phyloP scores from a whole-genome alignment of 768 basidiomycete species.

The Hortiboletus flavorubellus region DNA sequence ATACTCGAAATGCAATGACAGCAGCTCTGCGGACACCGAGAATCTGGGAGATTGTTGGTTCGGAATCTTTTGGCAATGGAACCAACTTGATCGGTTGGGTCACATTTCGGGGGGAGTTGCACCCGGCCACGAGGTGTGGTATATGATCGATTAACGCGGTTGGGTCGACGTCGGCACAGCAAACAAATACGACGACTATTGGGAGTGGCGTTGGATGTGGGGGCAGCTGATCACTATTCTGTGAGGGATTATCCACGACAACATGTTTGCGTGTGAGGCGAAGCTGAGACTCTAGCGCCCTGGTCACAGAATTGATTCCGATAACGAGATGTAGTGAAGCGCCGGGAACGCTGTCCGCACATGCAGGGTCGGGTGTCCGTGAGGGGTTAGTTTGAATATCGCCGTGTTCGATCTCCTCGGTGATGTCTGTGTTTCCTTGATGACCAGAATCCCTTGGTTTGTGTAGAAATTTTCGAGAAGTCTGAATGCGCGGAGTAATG shows the following conservation, averaged over 20 bases:
- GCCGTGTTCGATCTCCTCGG: slow-evolving; percentile 1
- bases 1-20: slow-evolving; percentile 64
- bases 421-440: slow-evolving; percentile 29
- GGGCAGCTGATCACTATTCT: neutral
- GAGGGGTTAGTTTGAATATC: neutral
- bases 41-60: slow-evolving; percentile 52
- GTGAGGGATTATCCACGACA: neutral
- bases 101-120: slow-evolving; percentile 46
- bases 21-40: slow-evolving; percentile 68
- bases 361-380: neutral
- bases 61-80: slow-evolving; percentile 65
- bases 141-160: slow-evolving; percentile 69
- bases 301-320: slow-evolving; percentile 84
- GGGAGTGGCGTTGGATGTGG: slow-evolving; percentile 7
- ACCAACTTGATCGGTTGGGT: slow-evolving; percentile 50
- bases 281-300: slow-evolving; percentile 61
- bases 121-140: slow-evolving; percentile 72
- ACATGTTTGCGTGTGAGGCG: slow-evolving; percentile 24
- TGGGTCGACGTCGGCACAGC: slow-evolving; percentile 73
- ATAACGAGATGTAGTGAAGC: slow-evolving; percentile 42
- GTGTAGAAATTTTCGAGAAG: slow-evolving; percentile 15
- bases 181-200: slow-evolving; percentile 55
- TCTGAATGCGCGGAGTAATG: slow-evolving; percentile 36
- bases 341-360: neutral
- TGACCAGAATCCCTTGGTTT: neutral